Evolutionary conservation across 73 alveolate genomes (phyloP).

Genomic region (Effrenium voratum): DNA sequence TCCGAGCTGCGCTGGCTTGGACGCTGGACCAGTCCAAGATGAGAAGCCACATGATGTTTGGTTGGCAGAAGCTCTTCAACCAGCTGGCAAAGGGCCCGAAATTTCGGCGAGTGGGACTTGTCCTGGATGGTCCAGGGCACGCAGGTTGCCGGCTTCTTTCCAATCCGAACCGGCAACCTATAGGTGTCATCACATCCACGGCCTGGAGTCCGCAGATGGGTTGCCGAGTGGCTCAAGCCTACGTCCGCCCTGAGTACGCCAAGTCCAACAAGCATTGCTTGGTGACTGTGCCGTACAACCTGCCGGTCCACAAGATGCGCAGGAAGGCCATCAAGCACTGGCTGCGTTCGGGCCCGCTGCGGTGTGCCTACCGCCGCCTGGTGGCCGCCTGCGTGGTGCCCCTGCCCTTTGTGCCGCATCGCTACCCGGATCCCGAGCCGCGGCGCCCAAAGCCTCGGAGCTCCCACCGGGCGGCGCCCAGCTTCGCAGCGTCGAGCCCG

Average conservation of each 20-base stretch:
- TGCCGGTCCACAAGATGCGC: slow-evolving; percentile 71
- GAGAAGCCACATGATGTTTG: slow-evolving; percentile 63
- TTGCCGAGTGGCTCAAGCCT: slow-evolving; percentile 78
- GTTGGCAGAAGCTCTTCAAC: slow-evolving; percentile 84
- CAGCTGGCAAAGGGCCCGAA: slow-evolving; percentile 88
- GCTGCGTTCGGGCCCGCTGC: slow-evolving; percentile 33
- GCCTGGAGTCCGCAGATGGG: slow-evolving; percentile 41
- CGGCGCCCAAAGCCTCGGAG: slow-evolving; percentile 57
- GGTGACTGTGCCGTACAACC: slow-evolving; percentile 72
- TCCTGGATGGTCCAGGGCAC: slow-evolving; percentile 80
- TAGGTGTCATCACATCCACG: slow-evolving; percentile 33
- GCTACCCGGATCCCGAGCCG: slow-evolving; percentile 68
- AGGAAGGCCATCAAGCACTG: slow-evolving; percentile 10
- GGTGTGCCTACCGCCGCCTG: slow-evolving; percentile 66
- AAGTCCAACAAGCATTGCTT: slow-evolving; percentile 78
- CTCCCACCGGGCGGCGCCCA: background rate
- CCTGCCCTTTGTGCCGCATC: slow-evolving; percentile 82
- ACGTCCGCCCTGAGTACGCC: slow-evolving; percentile 81
- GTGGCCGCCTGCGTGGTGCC: slow-evolving; percentile 80
- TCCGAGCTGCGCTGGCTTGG: slow-evolving; percentile 79
- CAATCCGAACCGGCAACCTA: slow-evolving; percentile 82
- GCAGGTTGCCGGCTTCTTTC: slow-evolving; percentile 83
- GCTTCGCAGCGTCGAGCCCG: background rate
- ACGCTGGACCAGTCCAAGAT: slow-evolving; percentile 75
- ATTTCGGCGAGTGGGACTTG: slow-evolving; percentile 67